These are phyloP conservation scores for Tolypocladium tundrense DNA, from an alignment of 2,329 filamentous ascomycete species.

Conservation along the genomic window DNA sequence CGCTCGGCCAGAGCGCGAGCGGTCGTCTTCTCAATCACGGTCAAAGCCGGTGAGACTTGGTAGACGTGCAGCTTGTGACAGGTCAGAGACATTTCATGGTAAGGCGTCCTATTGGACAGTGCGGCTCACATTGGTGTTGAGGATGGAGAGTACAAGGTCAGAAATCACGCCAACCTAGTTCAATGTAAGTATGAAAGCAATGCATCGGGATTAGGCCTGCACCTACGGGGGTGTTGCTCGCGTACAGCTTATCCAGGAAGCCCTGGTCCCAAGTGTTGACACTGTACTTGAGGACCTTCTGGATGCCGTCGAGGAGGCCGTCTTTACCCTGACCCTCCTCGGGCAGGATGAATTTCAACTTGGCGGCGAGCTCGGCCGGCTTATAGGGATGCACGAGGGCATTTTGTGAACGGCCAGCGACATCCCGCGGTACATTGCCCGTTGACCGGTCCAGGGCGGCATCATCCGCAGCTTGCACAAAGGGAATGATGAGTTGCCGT, in stretches of 20 bases:
- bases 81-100: not conserved
- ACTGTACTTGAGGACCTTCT: slow-evolving; percentile 67
- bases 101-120: not conserved
- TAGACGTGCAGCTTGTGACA: slow-evolving; percentile 63
- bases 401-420: slow-evolving; percentile 34
- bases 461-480: slow-evolving; percentile 60
- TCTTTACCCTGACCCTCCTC: slow-evolving; percentile 52
- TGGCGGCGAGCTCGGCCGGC: slow-evolving; percentile 45
- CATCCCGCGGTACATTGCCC: slow-evolving; percentile 34
- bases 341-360: slow-evolving; percentile 50
- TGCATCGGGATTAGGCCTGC: not conserved
- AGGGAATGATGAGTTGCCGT: slow-evolving; percentile 57
- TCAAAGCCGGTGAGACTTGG: slow-evolving; percentile 82
- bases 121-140: slow-evolving; percentile 74
- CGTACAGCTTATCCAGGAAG: slow-evolving; percentile 91
- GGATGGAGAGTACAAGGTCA: slow-evolving; percentile 70
- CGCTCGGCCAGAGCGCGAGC: slow-evolving; percentile 60
- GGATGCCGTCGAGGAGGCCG: slow-evolving; percentile 62
- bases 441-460: slow-evolving; percentile 39
- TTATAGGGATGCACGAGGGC: slow-evolving; percentile 53
- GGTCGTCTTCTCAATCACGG: slow-evolving; percentile 78
- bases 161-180: slow-evolving; percentile 68
- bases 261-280: slow-evolving; percentile 99
- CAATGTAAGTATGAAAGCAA: slow-evolving; percentile 2
- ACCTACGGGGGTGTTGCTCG: slow-evolving; percentile 71